These are phyloP conservation scores for Scheffersomyces segobiensis DNA, from an alignment of 1,139 yeast genomes.

Conservation along the genomic window DNA sequence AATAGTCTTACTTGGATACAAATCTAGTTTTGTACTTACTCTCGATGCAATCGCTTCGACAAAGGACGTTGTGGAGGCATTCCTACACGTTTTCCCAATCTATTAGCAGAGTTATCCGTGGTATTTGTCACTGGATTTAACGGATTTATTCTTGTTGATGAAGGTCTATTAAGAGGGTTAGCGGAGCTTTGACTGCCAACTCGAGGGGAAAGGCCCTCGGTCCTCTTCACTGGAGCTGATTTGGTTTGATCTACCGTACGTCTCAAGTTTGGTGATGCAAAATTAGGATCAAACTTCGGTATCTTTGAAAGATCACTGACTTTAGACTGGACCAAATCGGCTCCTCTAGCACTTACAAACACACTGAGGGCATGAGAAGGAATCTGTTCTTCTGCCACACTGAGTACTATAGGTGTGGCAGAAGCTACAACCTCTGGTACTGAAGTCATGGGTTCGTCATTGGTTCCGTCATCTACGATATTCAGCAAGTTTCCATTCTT, in stretches of 20 bases:
- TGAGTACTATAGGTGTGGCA: constrained; percentile 4
- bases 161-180: background rate
- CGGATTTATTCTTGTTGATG: background rate
- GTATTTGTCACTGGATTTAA: background rate
- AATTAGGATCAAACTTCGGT: constrained; percentile 49
- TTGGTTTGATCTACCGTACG: constrained; percentile 59
- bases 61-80: constrained; percentile 34
- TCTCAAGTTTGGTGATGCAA: constrained; percentile 51
- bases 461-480: background rate
- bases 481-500: background rate
- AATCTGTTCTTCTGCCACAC: background rate
- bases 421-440: constrained; percentile 2
- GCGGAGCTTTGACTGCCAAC: constrained; percentile 1
- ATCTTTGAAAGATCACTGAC: constrained; percentile 36
- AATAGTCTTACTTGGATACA: background rate
- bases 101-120: constrained; percentile 1
- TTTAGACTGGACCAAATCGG: constrained; percentile 49
- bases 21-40: constrained; percentile 8
- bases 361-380: constrained; percentile 13
- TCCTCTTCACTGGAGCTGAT: constrained; percentile 56
- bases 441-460: constrained; percentile 1
- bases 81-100: constrained; percentile 31
- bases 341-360: constrained; percentile 62
- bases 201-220: constrained; percentile 19
- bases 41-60: constrained; percentile 13